A percentile compares a stretch with the other conserved stretches of the same genome.
phyloP scores from a whole-genome alignment of 2,329 filamentous ascomycete species.

The Colletotrichum scovillei region DNA sequence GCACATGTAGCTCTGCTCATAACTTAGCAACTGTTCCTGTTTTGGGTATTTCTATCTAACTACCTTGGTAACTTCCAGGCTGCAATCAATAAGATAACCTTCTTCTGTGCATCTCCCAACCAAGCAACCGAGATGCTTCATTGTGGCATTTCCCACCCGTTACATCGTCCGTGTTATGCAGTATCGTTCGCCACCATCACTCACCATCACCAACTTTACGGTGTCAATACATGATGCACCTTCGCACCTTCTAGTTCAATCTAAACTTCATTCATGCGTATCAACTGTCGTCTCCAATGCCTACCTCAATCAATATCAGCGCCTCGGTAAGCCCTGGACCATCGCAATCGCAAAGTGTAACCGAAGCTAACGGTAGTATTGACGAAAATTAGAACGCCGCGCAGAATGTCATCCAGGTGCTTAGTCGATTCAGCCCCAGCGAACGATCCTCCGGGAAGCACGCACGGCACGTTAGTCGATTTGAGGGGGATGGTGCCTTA shows the following conservation, averaged over 20 bases:
- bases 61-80: too few relatives aligned
- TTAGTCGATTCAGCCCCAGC: not conserved
- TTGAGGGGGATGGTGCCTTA: slow-evolving; percentile 5
- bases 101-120: not conserved
- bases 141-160: not conserved
- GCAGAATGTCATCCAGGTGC: not conserved
- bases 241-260: not conserved
- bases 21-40: not conserved
- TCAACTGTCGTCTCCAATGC: not conserved
- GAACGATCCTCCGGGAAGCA: not conserved
- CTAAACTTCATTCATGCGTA: not conserved
- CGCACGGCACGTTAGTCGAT: slow-evolving; percentile 8
- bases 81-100: not conserved
- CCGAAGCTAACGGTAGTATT: not conserved
- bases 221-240: not conserved
- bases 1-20: not conserved
- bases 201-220: not conserved
- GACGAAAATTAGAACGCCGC: not conserved
- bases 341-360: not conserved
- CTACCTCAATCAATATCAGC: not conserved
- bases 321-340: not conserved
- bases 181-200: not conserved
- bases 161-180: not conserved
- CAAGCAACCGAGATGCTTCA: not conserved
- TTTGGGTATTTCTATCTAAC: not conserved